These are phyloP conservation scores for Streptanthus diversifolius DNA, from an alignment of 345 rosid species.

Conservation along the genomic window DNA sequence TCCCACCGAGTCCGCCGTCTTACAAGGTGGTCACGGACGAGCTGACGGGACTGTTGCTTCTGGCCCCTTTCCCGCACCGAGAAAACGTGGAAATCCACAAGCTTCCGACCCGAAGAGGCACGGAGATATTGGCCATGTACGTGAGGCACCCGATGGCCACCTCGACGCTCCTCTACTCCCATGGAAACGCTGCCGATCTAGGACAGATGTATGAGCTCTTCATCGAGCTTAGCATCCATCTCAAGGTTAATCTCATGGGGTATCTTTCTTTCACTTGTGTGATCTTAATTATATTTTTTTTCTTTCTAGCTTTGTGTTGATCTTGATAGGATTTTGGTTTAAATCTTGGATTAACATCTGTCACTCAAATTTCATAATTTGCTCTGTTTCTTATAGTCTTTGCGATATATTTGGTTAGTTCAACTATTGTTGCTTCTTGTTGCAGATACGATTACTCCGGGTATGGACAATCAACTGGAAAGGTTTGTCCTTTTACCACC, in stretches of 20 bases:
- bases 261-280: not conserved
- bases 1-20: slow-evolving; percentile 90
- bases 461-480: slow-evolving; percentile 93
- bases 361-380: no score
- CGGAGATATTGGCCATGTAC: slow-evolving; percentile 77
- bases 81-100: slow-evolving; percentile 86
- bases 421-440: not conserved
- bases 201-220: slow-evolving; percentile 99
- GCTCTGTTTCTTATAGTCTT: not conserved
- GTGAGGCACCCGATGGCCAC: slow-evolving; percentile 85
- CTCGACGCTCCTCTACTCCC: slow-evolving; percentile 84
- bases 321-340: no score
- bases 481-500: slow-evolving; percentile 49
- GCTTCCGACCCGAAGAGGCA: slow-evolving; percentile 71
- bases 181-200: slow-evolving; percentile 98
- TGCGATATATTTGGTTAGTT: not conserved
- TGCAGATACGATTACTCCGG: slow-evolving; percentile 96
- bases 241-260: slow-evolving; percentile 97
- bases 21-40: slow-evolving; percentile 74
- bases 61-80: slow-evolving; percentile 77
- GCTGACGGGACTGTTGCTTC: slow-evolving; percentile 72
- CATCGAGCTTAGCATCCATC: slow-evolving; percentile 85
- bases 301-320: not conserved
- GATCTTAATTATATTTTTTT: not conserved
- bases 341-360: no score